phyloP scores from a whole-genome alignment of 495 filamentous ascomycete species.

The Aspergillus sclerotioniger region DNA sequence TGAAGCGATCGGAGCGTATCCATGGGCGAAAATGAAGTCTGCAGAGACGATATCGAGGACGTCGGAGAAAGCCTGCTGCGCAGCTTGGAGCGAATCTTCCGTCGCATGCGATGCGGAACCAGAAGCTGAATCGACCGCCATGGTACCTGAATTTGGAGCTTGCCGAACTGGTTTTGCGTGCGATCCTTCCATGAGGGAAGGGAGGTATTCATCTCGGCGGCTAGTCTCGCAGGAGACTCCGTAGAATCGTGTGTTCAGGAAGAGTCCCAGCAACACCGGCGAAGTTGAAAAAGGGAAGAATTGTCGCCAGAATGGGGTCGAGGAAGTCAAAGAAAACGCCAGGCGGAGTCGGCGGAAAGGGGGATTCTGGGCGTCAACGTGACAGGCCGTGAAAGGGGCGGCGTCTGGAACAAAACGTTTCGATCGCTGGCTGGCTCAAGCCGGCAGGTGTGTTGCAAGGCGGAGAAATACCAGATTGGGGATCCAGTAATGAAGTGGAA shows the following conservation, averaged over 20 bases:
- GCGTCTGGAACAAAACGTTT: slow-evolving; percentile 11
- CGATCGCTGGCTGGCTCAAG: slow-evolving; percentile 14
- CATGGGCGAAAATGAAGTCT: slow-evolving; percentile 75
- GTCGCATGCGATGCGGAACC: slow-evolving; percentile 69
- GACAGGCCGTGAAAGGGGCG: slow-evolving; percentile 6
- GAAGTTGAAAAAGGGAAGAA: slow-evolving; percentile 6
- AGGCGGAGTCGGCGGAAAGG: slow-evolving; percentile 19
- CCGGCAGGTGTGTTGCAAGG: slow-evolving; percentile 9
- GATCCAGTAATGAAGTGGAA: slow-evolving; percentile 7
- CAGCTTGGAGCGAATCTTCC: slow-evolving; percentile 70
- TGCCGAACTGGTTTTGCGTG: slow-evolving; percentile 46
- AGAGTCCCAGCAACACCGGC: background rate
- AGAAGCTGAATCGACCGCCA: slow-evolving; percentile 51
- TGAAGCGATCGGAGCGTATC: slow-evolving; percentile 72
- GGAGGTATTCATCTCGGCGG: slow-evolving; percentile 39
- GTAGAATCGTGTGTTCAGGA: slow-evolving; percentile 25
- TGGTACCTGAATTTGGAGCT: slow-evolving; percentile 49
- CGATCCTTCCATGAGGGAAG: slow-evolving; percentile 53
- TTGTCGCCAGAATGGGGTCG: background rate
- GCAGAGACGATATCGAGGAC: slow-evolving; percentile 68
- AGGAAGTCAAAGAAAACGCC: background rate
- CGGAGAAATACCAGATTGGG: slow-evolving; percentile 16
- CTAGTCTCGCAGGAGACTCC: slow-evolving; percentile 26
- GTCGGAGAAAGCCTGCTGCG: slow-evolving; percentile 69
- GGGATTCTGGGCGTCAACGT: slow-evolving; percentile 22